phyloP scores from a whole-genome alignment of 2,329 filamentous ascomycete species.

The Westerdykella ornata region DNA sequence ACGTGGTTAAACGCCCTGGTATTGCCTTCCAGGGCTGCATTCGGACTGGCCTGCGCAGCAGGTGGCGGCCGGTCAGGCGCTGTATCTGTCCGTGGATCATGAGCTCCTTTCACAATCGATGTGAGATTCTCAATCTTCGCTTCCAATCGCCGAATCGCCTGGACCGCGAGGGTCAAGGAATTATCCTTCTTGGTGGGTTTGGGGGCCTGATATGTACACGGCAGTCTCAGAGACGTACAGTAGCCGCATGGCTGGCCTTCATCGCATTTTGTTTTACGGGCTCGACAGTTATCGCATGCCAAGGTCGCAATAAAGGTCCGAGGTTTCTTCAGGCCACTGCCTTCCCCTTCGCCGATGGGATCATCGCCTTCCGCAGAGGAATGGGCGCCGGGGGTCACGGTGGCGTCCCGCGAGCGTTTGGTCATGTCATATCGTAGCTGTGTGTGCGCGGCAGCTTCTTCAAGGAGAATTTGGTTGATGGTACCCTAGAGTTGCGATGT shows the following conservation, averaged over 20 bases:
- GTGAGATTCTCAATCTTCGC: slow-evolving; percentile 48
- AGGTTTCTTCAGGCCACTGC: slow-evolving; percentile 27
- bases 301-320: slow-evolving; percentile 35
- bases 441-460: neutral
- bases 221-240: slow-evolving; percentile 44
- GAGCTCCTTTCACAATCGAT: slow-evolving; percentile 26
- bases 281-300: slow-evolving; percentile 49
- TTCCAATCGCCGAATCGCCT: slow-evolving; percentile 49
- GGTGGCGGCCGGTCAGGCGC: slow-evolving; percentile 23
- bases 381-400: slow-evolving; percentile 10
- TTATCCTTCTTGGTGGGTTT: slow-evolving; percentile 51
- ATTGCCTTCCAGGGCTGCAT: neutral
- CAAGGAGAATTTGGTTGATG: no score
- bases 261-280: slow-evolving; percentile 51
- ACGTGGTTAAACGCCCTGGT: slow-evolving; percentile 8
- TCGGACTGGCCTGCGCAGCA: slow-evolving; percentile 25
- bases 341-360: slow-evolving; percentile 11
- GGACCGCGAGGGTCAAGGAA: slow-evolving; percentile 50
- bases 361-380: slow-evolving; percentile 16
- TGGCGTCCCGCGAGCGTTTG: slow-evolving; percentile 26
- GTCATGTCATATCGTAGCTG: slow-evolving; percentile 27
- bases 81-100: slow-evolving; percentile 8
- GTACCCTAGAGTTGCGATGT: no score
- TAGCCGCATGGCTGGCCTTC: slow-evolving; percentile 50
- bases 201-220: slow-evolving; percentile 49